Conservation (phyloP, 192 early-diverging fungal species). For the Mortierella claussenii region DNA sequence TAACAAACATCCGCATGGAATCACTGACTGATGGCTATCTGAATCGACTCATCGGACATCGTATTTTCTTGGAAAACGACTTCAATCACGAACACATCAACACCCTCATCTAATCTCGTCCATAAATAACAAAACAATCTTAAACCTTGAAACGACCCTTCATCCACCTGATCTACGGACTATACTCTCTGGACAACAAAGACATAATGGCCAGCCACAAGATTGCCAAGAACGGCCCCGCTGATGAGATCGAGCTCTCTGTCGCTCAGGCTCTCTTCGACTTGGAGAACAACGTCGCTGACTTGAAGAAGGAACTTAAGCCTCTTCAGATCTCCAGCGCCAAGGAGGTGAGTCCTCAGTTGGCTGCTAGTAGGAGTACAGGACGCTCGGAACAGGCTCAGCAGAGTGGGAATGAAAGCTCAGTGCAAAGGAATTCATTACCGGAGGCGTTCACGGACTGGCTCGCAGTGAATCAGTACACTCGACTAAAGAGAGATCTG, state of each 20-base stretch:
- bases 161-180: background rate
- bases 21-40: too few species aligned
- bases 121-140: background rate
- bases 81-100: background rate
- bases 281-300: conserved; percentile 94
- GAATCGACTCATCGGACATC: too few species aligned
- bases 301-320: conserved; percentile 96
- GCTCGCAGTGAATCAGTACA: too few species aligned
- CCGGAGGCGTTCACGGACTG: too few species aligned
- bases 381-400: too few species aligned
- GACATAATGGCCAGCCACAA: conserved; percentile 61
- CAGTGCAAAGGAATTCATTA: too few species aligned
- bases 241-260: conserved; percentile 89
- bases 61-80: too few species aligned
- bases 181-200: conserved; percentile 30
- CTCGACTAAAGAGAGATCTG: too few species aligned
- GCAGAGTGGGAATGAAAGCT: too few species aligned
- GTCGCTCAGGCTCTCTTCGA: conserved; percentile 97
- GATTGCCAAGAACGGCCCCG: conserved; percentile 58
- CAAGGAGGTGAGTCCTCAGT: conserved; percentile 96
- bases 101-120: conserved; percentile 5
- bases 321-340: conserved; percentile 94
- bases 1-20: too few species aligned
- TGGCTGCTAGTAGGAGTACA: too few species aligned
- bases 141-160: conserved; percentile 6